A percentile compares a stretch with the other conserved stretches of the same genome.
phyloP scores from a whole-genome alignment of 179 eudicot genomes.

The Spinacia oleracea region DNA sequence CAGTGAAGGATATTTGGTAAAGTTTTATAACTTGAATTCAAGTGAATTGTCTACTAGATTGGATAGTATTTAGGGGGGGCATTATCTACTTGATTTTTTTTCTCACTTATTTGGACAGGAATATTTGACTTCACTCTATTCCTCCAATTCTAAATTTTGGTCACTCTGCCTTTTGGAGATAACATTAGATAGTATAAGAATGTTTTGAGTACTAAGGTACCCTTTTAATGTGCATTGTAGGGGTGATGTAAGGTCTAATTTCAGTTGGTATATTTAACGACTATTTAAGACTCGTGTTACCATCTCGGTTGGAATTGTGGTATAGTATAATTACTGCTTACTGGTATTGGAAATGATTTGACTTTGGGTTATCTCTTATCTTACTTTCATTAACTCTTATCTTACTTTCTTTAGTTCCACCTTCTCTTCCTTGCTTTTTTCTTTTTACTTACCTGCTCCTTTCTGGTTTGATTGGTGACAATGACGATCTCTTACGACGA shows the following conservation, averaged over 20 bases:
- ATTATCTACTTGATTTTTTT: slow-evolving; percentile 14
- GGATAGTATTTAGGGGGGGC: slow-evolving; percentile 23
- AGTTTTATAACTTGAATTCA: slow-evolving; percentile 13
- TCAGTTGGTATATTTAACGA: slow-evolving; percentile 10
- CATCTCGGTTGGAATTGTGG: slow-evolving; percentile 6
- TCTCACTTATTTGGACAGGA: slow-evolving; percentile 22
- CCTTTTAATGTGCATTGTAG: slow-evolving; percentile 24
- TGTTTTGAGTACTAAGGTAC: slow-evolving; percentile 7
- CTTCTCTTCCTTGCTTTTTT: background rate
- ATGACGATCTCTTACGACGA: too few species aligned
- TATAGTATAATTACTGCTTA: slow-evolving; percentile 9
- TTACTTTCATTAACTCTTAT: too few species aligned
- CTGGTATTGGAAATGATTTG: background rate
- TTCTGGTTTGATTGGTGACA: too few species aligned
- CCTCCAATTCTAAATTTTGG: slow-evolving; percentile 14
- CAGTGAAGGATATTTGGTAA: slow-evolving; percentile 7
- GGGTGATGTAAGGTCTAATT: slow-evolving; percentile 12
- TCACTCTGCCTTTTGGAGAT: background rate
- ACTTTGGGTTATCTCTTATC: background rate
- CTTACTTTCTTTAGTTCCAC: too few species aligned
- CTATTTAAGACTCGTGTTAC: background rate
- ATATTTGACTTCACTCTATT: background rate
- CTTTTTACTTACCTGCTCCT: background rate
- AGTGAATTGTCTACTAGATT: slow-evolving; percentile 7
- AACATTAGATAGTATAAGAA: slow-evolving; percentile 17